Evolutionary conservation across 305 asterid genomes (phyloP).

Genomic region (Solanum hybrid): DNA sequence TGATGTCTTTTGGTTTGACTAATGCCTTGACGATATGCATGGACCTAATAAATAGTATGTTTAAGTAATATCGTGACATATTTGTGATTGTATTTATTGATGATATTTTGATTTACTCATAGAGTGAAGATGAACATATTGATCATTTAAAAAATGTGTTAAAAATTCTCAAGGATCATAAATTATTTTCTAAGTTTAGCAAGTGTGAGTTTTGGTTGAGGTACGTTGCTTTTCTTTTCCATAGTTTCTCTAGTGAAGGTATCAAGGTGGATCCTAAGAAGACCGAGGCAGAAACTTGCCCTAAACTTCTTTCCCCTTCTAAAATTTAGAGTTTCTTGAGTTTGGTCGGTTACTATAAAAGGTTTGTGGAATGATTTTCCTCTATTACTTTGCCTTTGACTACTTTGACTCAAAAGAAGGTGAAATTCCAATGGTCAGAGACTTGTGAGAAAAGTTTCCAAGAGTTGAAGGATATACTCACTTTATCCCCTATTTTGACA

Average conservation of each 20-base stretch:
- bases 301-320: not conserved
- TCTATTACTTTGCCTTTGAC: not conserved
- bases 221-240: not conserved
- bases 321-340: not conserved
- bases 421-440: not conserved
- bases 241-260: not conserved
- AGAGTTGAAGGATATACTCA: not conserved
- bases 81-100: not conserved
- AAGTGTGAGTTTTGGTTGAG: not conserved
- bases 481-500: not conserved
- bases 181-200: not conserved
- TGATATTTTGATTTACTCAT: not conserved
- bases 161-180: not conserved
- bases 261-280: not conserved
- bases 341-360: not conserved
- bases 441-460: not conserved
- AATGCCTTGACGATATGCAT: not conserved
- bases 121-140: not conserved
- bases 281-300: not conserved
- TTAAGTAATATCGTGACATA: not conserved
- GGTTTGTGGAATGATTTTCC: not conserved
- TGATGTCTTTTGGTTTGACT: not conserved
- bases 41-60: not conserved
- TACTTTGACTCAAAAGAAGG: not conserved
- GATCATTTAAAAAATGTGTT: not conserved